Base-by-base conservation (phyloP, 106 monocot genomes). In the Ottelia alismoides region DNA sequence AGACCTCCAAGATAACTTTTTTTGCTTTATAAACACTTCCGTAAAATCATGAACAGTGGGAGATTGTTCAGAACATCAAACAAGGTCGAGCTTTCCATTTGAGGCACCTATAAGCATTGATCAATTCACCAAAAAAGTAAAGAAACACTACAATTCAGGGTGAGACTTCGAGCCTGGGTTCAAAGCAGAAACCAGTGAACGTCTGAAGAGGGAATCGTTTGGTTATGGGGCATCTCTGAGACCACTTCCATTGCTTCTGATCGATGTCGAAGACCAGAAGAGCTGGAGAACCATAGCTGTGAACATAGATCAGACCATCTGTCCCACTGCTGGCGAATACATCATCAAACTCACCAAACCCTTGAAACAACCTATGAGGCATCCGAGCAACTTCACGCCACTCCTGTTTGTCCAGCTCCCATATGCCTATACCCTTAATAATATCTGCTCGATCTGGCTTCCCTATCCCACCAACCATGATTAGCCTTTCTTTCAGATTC, bases 371-470 rank as follows among this genome's bases (percentile, higher is more conserved):
- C 32, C 67, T 76, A 27, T 83, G 82, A 25, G 88, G 88, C 88
- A 88, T 79, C 45, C 73, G 56, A 19, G 79, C 60, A 44, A 88
- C 53, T 54, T 88, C 88, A 20, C 48, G 49, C 88, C 88, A 88
- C 18, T 65, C 55, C 27, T 50, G 73, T 18, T 69, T 43, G 19
- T 69, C 11, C 29, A 89, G 73, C 68, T 89, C 79, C 88, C 83
- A 83, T 10, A 89, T 77, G 30, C 83, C 68, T 45, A 89, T 89
- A 24, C 83, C 88, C 58, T 76, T 89, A 45, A 89, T 89, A 18
- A 83, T 72, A 56, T 89, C 83, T 0, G 78, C 76, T 53, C 88
- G 62, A 31, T 79, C 79, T 35, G 73, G 61, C 27, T 80, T 79
- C 20, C 76, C 88, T 25, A 83, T 89, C 11, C 88, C 88, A 2